These are phyloP conservation scores for Nigrospora oryzae DNA, from an alignment of 2,329 filamentous ascomycete species.

Conservation along the genomic window DNA sequence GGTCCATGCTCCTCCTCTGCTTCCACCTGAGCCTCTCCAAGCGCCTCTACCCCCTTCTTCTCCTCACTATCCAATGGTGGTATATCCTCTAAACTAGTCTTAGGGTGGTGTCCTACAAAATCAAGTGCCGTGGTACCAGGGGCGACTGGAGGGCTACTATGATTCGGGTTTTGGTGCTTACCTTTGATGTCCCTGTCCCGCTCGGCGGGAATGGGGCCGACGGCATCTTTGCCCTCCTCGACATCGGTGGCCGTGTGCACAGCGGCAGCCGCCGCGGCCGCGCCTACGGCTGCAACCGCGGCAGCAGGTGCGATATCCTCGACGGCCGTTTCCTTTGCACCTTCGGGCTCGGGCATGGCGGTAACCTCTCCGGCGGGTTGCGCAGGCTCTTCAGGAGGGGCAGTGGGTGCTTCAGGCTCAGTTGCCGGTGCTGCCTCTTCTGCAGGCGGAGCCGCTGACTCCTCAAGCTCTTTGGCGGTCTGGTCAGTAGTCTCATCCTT, in stretches of 20 bases:
- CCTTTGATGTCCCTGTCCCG: slow-evolving; percentile 30
- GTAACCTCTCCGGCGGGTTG: no score
- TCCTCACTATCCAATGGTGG: not conserved
- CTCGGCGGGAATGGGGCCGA: slow-evolving; percentile 27
- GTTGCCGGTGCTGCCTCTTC: no score
- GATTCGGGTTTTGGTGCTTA: slow-evolving; percentile 28
- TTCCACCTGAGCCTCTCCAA: not conserved
- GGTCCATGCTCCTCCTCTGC: not conserved
- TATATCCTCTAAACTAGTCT: slow-evolving; percentile 4
- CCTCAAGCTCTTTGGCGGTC: no score
- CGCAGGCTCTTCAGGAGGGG: no score
- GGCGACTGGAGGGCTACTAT: slow-evolving; percentile 20
- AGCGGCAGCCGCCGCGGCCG: not conserved
- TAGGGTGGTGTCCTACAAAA: slow-evolving; percentile 14
- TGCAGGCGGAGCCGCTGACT: no score
- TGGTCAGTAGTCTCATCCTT: not conserved
- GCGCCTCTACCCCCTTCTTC: not conserved
- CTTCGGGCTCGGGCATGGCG: no score
- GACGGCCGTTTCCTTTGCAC: no score
- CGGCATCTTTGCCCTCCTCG: slow-evolving; percentile 28
- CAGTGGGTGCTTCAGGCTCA: no score
- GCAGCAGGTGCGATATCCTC: no score
- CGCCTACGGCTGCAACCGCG: not conserved
- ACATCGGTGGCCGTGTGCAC: slow-evolving; percentile 10
- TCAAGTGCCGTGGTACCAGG: slow-evolving; percentile 21